These are phyloP conservation scores for Heliocybe sulcata DNA, from an alignment of 1,284 basidiomycete genomes.

Conservation along the genomic window DNA sequence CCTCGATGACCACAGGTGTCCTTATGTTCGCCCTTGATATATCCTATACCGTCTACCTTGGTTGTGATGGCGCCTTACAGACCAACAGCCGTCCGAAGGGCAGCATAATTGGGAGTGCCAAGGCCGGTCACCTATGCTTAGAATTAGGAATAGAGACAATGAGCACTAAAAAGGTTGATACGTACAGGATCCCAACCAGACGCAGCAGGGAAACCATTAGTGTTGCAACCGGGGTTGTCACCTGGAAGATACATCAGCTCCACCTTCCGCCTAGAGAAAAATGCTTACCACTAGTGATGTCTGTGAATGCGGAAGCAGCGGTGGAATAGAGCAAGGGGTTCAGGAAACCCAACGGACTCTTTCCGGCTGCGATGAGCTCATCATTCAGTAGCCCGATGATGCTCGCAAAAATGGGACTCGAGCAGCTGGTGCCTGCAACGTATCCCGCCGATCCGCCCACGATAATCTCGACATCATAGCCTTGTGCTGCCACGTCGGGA, in stretches of 20 bases:
- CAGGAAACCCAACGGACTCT: slow-evolving; percentile 26
- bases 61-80: background rate
- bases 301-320: slow-evolving; percentile 25
- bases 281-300: slow-evolving; percentile 25
- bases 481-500: slow-evolving; percentile 36
- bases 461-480: slow-evolving; percentile 21
- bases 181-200: slow-evolving; percentile 7
- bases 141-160: background rate
- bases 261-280: background rate
- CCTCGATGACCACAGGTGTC: too few species aligned
- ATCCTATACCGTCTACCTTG: too few species aligned
- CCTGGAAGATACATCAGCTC: background rate
- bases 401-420: slow-evolving; percentile 29
- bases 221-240: slow-evolving; percentile 7
- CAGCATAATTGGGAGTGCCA: slow-evolving; percentile 3
- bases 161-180: background rate
- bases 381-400: slow-evolving; percentile 37
- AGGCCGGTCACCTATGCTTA: slow-evolving; percentile 1
- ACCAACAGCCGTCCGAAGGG: background rate
- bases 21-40: too few species aligned
- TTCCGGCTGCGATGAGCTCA: slow-evolving; percentile 23
- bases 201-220: slow-evolving; percentile 6
- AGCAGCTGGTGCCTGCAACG: slow-evolving; percentile 30
- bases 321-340: slow-evolving; percentile 4
- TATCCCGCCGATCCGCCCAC: slow-evolving; percentile 14